Evolutionary conservation across 202 grass and related monocot genomes (phyloP).

Genomic region (Carex arenaria): DNA sequence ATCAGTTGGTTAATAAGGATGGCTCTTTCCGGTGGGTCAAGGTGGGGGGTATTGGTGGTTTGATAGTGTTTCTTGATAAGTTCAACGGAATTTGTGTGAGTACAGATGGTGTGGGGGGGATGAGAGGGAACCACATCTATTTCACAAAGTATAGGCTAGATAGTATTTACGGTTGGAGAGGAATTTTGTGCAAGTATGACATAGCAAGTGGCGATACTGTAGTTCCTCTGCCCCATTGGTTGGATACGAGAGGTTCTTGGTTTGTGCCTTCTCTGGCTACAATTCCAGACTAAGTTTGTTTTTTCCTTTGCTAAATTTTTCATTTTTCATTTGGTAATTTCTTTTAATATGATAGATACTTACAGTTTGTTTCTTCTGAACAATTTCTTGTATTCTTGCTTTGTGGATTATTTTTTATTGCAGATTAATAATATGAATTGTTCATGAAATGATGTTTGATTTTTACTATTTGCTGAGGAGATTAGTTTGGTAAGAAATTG

Average conservation of each 20-base stretch:
- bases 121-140: slow-evolving; percentile 14
- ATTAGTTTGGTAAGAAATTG: too few species aligned
- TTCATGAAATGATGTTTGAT: background rate
- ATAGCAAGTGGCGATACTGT: background rate
- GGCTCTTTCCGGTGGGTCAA: slow-evolving; percentile 5
- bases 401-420: background rate
- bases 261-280: background rate
- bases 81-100: background rate
- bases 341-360: background rate
- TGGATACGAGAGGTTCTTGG: background rate
- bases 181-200: slow-evolving; percentile 8
- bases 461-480: background rate
- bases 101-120: background rate
- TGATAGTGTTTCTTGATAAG: background rate
- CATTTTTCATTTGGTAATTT: background rate
- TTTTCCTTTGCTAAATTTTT: too few species aligned
- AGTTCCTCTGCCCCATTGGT: background rate
- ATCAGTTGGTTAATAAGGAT: background rate
- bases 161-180: too few species aligned
- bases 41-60: background rate
- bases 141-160: background rate
- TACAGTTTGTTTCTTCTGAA: background rate
- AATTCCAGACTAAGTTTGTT: background rate
- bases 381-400: background rate
- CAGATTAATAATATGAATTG: background rate